These are phyloP conservation scores for Hyphopichia wangnamkhiaoensis DNA, from an alignment of 1,139 yeast genomes.

Conservation along the genomic window DNA sequence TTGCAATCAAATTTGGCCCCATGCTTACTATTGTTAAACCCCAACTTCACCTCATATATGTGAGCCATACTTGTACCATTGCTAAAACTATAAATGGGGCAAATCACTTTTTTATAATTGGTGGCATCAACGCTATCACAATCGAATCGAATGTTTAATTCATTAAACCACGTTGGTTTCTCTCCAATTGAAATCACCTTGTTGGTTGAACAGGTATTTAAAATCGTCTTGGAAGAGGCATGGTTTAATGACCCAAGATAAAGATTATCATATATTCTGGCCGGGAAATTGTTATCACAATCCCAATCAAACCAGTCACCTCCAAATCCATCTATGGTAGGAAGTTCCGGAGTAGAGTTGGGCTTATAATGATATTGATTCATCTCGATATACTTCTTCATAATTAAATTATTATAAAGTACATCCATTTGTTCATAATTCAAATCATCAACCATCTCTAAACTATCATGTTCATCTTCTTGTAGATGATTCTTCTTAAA, in stretches of 20 bases:
- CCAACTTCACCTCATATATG: slow-evolving; percentile 30
- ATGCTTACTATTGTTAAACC: slow-evolving; percentile 9
- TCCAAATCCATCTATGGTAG: not conserved
- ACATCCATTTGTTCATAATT: slow-evolving; percentile 14
- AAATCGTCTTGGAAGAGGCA: slow-evolving; percentile 34
- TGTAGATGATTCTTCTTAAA: slow-evolving; percentile 14
- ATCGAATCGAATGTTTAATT: slow-evolving; percentile 21
- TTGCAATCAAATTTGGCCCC: not conserved
- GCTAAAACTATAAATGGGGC: slow-evolving; percentile 29
- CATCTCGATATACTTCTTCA: slow-evolving; percentile 3
- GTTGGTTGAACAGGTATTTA: slow-evolving; percentile 24
- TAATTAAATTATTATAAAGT: slow-evolving; percentile 7
- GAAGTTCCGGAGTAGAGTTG: not conserved
- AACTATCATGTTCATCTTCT: not conserved
- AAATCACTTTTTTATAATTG: slow-evolving; percentile 11
- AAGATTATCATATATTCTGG: slow-evolving; percentile 29
- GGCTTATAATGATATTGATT: not conserved
- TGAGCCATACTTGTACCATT: slow-evolving; percentile 24
- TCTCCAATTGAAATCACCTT: slow-evolving; percentile 40
- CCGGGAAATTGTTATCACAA: slow-evolving; percentile 41
- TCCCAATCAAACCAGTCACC: slow-evolving; percentile 38
- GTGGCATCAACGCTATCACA: slow-evolving; percentile 14
- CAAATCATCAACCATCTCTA: slow-evolving; percentile 7
- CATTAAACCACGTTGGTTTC: slow-evolving; percentile 34
- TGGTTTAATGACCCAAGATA: slow-evolving; percentile 39